These are phyloP conservation scores for Komagataella populi DNA, from an alignment of 805 yeast genomes.

Conservation along the genomic window DNA sequence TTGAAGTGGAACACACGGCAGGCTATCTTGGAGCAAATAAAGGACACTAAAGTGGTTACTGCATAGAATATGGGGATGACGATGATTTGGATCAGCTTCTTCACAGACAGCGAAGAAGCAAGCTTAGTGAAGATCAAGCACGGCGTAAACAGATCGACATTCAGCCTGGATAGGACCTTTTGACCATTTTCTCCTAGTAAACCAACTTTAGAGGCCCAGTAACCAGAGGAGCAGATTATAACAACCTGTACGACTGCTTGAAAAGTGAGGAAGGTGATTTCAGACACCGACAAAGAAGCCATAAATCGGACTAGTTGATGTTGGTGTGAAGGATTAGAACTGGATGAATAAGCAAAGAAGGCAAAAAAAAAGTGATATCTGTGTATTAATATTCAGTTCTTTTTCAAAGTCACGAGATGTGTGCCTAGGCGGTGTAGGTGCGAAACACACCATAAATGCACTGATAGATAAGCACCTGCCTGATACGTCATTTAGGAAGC, in stretches of 20 bases:
- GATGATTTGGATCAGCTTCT: constrained; percentile 67
- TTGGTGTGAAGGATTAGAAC: not conserved
- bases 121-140: constrained; percentile 82
- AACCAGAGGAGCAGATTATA: constrained; percentile 76
- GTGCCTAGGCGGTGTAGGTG: not conserved
- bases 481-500: not conserved
- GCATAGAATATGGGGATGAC: constrained; percentile 77
- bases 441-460: not conserved
- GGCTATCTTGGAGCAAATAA: constrained; percentile 41
- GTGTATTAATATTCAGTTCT: not conserved
- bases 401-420: not conserved
- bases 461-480: not conserved
- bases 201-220: constrained; percentile 65
- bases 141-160: constrained; percentile 90
- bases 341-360: not conserved
- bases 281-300: constrained; percentile 18
- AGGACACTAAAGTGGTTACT: constrained; percentile 71
- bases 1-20: constrained; percentile 44
- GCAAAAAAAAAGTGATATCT: not conserved
- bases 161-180: constrained; percentile 59
- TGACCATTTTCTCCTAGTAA: constrained; percentile 62
- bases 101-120: constrained; percentile 51
- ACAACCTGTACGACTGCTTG: constrained; percentile 90
- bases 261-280: constrained; percentile 58
- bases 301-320: not conserved